Evolutionary conservation across 164 flowering plant genomes (phyloP).

Genomic region (Umbilicus rupestris): DNA sequence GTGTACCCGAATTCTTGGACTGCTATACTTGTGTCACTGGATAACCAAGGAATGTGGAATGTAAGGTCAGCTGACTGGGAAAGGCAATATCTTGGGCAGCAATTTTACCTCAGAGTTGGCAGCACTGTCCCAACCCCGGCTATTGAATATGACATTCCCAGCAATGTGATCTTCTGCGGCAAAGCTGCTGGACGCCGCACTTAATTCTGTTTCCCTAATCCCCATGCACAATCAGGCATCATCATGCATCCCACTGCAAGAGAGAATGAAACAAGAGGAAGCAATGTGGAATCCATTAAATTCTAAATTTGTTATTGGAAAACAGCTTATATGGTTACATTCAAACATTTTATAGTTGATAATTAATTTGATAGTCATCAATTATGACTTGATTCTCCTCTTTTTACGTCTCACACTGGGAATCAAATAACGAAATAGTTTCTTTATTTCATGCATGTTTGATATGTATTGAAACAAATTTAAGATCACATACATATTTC

Average conservation of each 20-base stretch:
- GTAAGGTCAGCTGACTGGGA: conserved; percentile 61
- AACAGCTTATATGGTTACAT: not conserved
- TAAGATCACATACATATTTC: no score
- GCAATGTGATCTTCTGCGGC: conserved; percentile 47
- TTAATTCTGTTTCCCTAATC: conserved; percentile 8
- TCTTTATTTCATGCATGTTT: no score
- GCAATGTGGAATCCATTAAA: not conserved
- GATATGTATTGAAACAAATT: no score
- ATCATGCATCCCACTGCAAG: not conserved
- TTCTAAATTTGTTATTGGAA: not conserved
- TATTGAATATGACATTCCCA: conserved; percentile 48
- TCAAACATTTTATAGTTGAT: not conserved
- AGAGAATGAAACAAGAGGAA: not conserved
- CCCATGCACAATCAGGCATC: not conserved
- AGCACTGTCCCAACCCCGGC: conserved; percentile 25
- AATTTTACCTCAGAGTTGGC: conserved; percentile 49
- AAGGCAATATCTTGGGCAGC: conserved; percentile 58
- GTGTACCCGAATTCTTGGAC: conserved; percentile 63
- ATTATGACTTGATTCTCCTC: not conserved
- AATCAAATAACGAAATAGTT: no score
- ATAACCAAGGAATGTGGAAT: conserved; percentile 79
- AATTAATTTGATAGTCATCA: not conserved
- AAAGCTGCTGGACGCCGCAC: conserved; percentile 35
- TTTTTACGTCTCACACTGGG: not conserved
- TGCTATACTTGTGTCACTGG: conserved; percentile 44